Base-by-base conservation (phyloP, 2,329 filamentous ascomycete genomes). In the Sphaerulina musiva region DNA sequence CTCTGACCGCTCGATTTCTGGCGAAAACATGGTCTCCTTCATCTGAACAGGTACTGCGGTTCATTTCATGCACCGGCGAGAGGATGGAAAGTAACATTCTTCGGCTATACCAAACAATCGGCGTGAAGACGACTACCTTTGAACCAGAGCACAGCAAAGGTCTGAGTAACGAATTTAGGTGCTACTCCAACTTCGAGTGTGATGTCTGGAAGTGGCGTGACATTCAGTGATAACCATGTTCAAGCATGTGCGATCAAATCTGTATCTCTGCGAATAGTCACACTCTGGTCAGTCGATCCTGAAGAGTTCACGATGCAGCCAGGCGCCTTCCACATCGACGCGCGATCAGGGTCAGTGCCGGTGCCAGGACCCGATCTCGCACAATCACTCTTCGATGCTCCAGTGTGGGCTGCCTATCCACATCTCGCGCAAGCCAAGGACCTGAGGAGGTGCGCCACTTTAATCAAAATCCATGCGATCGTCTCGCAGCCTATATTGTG, bases 81-180 rank as follows among this genome's bases (percentile, higher is more conserved):
- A 78, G 86, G 45, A 87, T 92, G 86, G 78, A 81, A 55, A 59
- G 66, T 1, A 72, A 89, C 11, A 77, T 90, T 12, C 59, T 69
- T 51, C 85, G 81, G 67, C 73, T 92, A n/a, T 91, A 91, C 68
- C 73, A 74, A 45, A 77, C 81, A 43, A 73, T 82, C 34, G 83
- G 83, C 1, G 71, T 86, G 29, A 73, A 69, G 51, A 83, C 83
- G 4, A 91, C 87, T 0, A 81, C 79, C 0, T 90, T 84, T 66
- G 80, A 84, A 63, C 83, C 84, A 3, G 74, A 77, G 59, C 88
- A 92, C 65, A 77, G 80, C n/a, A 81, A 82, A 58, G 85, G 85
- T 0, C 71, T 93, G 56, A 87, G 85, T 69, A 93, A 93, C 65
- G 86, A 89, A 70, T 93, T 90, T 67, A 79, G 81, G 65, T 90